Percentiles rank a stretch among this genome's conserved stretches.
phyloP scores from a whole-genome alignment of 352 stramenopile genomes.

The Phytopythium oedochilum region DNA sequence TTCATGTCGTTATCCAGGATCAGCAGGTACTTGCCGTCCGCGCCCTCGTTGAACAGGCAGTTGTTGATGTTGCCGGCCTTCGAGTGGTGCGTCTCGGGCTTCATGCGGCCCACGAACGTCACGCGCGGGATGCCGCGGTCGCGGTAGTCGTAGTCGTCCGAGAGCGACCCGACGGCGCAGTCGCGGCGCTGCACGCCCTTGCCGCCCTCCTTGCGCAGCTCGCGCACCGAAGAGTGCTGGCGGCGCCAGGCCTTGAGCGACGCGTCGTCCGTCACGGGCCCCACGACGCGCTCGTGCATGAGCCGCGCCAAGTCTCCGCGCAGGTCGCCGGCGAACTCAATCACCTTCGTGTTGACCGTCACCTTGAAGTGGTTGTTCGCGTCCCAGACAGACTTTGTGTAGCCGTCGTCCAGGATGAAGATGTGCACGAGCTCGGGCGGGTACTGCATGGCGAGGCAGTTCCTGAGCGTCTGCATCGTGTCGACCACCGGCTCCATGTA shows the following conservation, averaged over 20 bases:
- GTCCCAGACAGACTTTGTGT: conserved; percentile 88
- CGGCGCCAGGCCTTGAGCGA: conserved; percentile 81
- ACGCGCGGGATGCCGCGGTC: conserved; percentile 82
- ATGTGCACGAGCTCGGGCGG: conserved; percentile 83
- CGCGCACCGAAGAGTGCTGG: conserved; percentile 81
- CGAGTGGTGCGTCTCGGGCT: conserved; percentile 85
- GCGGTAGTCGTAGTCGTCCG: conserved; percentile 90
- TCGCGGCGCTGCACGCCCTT: conserved; percentile 82
- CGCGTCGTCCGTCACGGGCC: conserved; percentile 69
- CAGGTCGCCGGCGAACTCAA: conserved; percentile 81
- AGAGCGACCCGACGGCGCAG: conserved; percentile 82
- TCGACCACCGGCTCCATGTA: conserved; percentile 88
- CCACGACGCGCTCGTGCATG: conserved; percentile 86
- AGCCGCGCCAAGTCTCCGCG: conserved; percentile 74
- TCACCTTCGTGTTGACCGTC: conserved; percentile 88
- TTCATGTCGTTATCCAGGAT: conserved; percentile 94
- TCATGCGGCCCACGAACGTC: conserved; percentile 87
- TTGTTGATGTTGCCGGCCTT: conserved; percentile 94
- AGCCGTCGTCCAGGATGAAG: conserved; percentile 87
- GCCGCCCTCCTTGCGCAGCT: conserved; percentile 75
- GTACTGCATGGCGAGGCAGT: conserved; percentile 86
- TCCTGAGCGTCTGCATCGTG: conserved; percentile 83
- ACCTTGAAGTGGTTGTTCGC: conserved; percentile 90
- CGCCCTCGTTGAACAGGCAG: conserved; percentile 85
- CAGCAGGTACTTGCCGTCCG: conserved; percentile 84